These are phyloP conservation scores for Gynochthodes officinalis DNA, from an alignment of 257 asterid species.

Conservation along the genomic window DNA sequence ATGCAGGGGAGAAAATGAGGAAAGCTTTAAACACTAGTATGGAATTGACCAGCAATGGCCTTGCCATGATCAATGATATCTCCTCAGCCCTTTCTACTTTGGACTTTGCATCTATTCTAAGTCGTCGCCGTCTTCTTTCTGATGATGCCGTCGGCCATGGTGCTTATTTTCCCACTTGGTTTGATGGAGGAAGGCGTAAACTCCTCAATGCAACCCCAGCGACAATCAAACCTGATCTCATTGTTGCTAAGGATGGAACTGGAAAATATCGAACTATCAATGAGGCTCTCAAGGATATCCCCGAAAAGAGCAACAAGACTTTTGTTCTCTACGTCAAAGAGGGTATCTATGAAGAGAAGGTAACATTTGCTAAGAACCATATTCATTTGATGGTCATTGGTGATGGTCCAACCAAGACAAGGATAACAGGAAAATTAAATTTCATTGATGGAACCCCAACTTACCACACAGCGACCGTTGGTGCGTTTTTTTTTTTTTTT, in stretches of 20 bases:
- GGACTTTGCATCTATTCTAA: constrained; percentile 25
- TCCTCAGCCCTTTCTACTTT: constrained; percentile 38
- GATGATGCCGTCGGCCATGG: constrained; percentile 29
- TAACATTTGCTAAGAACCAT: constrained; percentile 22
- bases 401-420: constrained; percentile 65
- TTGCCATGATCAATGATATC: constrained; percentile 83
- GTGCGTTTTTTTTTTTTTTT: constrained; percentile 23
- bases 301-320: constrained; percentile 24
- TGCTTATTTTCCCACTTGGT: constrained; percentile 37
- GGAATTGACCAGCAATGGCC: constrained; percentile 75
- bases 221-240: constrained; percentile 30
- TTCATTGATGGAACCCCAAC: constrained; percentile 42
- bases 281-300: constrained; percentile 48
- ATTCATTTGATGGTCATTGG: constrained; percentile 43
- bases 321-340: constrained; percentile 51
- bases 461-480: constrained; percentile 47
- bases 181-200: constrained; percentile 29
- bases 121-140: constrained; percentile 53
- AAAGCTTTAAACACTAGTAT: constrained; percentile 37
- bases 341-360: constrained; percentile 52
- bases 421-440: constrained; percentile 44
- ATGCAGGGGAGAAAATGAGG: constrained; percentile 59
- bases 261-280: constrained; percentile 45
- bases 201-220: constrained; percentile 24
- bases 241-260: constrained; percentile 60